Evolutionary conservation across 257 asterid species (phyloP), one percentile per base, ranked within the genome.

Genomic region (Orobanche coerulescens): DNA sequence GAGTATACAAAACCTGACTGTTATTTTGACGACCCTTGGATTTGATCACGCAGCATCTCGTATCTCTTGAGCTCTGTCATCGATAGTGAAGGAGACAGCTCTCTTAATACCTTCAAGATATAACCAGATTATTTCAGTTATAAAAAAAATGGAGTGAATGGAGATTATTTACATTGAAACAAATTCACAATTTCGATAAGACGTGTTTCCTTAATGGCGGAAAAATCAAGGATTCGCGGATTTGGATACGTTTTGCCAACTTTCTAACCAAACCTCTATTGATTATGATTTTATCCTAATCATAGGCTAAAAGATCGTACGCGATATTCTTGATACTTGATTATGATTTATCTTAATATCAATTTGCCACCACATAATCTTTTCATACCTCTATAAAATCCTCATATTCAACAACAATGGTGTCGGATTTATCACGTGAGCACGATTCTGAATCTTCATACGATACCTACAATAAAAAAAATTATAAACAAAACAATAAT

Each of bases 21-120:
- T 82, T 76, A 87, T 76, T 72, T 73, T 0, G 95, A 77, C 14
- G 89, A 15, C 58, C 98, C 98, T 84, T 92, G 94, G 62, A 86
- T 78, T 66, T 86, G 96, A 58, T 84, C 90, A 0, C 96, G 80
- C 75, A 92, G 71, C 75, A 43, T 49, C 74, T 86, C 98, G 44
- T 88, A 92, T 67, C 82, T 92, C 72, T 75, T 81, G 64, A 92
- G 91, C 79, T 92, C 98, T 3, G 85, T 82, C 90, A 86, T 72
- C 18, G 98, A 92, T 46, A 92, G 83, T 2, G 97, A 92, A 37
- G 98, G 98, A 61, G 94, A 84, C 64, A 92, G 78, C 40, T 88
- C 97, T 62, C 76, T 68, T 65, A 92, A 64, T 36, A 84, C 95
- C 98, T 92, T 79, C 75, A 84, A 57, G 30, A 56, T 11, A 34